Percentiles rank a stretch among this genome's conserved stretches.
phyloP scores from a whole-genome alignment of 2,329 filamentous ascomycete genomes.

The Alternaria burnsii region DNA sequence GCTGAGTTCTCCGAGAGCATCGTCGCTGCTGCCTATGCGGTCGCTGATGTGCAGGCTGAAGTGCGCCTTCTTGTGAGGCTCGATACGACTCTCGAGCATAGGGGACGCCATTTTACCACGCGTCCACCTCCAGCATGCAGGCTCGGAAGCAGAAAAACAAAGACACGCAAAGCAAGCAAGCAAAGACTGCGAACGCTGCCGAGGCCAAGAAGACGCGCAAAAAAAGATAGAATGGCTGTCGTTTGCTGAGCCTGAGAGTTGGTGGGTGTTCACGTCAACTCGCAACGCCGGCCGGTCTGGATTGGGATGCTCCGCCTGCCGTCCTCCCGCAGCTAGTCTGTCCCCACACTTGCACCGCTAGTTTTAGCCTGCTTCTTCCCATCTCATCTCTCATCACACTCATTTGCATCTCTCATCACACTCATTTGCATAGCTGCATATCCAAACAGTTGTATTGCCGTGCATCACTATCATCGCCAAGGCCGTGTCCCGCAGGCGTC shows the following conservation, averaged over 20 bases:
- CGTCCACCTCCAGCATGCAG: background rate
- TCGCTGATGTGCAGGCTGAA: conserved; percentile 50
- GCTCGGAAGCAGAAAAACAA: background rate
- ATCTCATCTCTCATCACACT: background rate
- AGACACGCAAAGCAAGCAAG: background rate
- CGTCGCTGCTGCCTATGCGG: conserved; percentile 37
- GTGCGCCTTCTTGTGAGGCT: conserved; percentile 51
- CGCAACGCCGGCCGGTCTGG: conserved; percentile 12
- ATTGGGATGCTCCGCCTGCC: conserved; percentile 14
- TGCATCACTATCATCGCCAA: background rate
- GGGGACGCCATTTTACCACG: conserved; percentile 47
- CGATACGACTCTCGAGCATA: conserved; percentile 45
- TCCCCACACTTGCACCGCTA: conserved; percentile 7
- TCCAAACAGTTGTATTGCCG: background rate
- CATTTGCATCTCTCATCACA: background rate
- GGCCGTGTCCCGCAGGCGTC: background rate
- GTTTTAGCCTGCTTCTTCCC: background rate
- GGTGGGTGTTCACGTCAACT: conserved; percentile 1
- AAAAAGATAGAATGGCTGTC: background rate
- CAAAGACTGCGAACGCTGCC: background rate
- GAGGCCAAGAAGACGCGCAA: background rate
- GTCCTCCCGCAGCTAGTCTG: conserved; percentile 16
- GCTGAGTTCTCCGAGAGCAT: conserved; percentile 30
- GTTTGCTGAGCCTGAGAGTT: conserved; percentile 8
- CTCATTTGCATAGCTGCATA: background rate